These are phyloP conservation scores for Neobulgaria alba DNA, from an alignment of 2,329 filamentous ascomycete species.

Conservation along the genomic window DNA sequence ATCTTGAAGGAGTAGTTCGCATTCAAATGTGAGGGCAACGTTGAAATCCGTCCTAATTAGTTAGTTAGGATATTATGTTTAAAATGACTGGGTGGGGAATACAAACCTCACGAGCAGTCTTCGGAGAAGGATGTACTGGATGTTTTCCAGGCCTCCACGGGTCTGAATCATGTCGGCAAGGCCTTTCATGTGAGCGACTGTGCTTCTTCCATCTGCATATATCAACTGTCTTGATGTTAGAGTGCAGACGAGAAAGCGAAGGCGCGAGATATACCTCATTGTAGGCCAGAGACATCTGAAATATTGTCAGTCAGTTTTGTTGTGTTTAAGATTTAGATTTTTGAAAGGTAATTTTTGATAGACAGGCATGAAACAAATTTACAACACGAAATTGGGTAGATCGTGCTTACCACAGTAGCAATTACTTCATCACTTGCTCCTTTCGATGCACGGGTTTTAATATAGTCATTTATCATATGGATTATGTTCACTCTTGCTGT, in stretches of 20 bases:
- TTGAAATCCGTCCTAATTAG: conserved; percentile 26
- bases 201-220: conserved; percentile 26
- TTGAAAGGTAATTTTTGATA: no score
- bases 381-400: no score
- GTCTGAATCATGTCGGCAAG: conserved; percentile 26
- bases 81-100: conserved; percentile 8
- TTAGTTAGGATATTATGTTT: conserved; percentile 1
- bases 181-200: conserved; percentile 26
- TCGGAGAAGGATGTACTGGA: conserved; percentile 10
- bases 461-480: conserved; percentile 23
- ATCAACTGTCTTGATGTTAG: conserved; percentile 8
- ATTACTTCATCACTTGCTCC: conserved; percentile 24
- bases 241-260: conserved; percentile 10
- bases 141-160: conserved; percentile 20
- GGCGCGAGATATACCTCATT: conserved; percentile 21
- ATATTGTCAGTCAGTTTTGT: background rate
- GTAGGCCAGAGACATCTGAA: conserved; percentile 24
- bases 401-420: conserved; percentile 15
- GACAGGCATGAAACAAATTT: no score
- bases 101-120: conserved; percentile 22
- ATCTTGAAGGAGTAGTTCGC: conserved; percentile 22
- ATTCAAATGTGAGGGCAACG: conserved; percentile 27
- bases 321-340: no score
- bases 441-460: conserved; percentile 14
- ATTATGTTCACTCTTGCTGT: conserved; percentile 24